phyloP scores from a whole-genome alignment of 345 rosid species.

The Xanthoceras sorbifolium region DNA sequence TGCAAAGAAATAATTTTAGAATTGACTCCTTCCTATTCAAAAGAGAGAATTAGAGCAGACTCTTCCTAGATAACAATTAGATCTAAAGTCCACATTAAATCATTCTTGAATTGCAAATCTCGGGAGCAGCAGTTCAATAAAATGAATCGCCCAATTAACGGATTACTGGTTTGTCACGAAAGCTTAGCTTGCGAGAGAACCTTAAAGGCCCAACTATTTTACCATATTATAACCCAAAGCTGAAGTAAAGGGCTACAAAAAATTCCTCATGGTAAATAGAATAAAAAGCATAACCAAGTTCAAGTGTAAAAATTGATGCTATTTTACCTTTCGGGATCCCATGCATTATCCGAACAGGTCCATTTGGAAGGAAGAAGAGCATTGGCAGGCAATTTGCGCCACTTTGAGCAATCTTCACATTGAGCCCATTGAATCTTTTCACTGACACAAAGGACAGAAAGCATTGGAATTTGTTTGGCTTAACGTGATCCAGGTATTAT shows the following conservation, averaged over 20 bases:
- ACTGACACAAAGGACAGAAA: constrained; percentile 38
- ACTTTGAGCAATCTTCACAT: constrained; percentile 72
- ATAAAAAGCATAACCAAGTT: not conserved
- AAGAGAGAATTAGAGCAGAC: not conserved
- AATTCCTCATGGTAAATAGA: not conserved
- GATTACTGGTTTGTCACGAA: not conserved
- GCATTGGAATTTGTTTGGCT: not conserved
- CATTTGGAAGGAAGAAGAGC: constrained; percentile 70
- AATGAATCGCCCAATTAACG: not conserved
- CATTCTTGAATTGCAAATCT: not conserved
- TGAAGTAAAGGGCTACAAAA: not conserved
- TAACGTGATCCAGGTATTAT: not conserved
- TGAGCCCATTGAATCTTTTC: constrained; percentile 71
- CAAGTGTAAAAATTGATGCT: not conserved
- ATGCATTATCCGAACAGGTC: constrained; percentile 60
- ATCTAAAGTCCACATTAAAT: not conserved
- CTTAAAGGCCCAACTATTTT: constrained; percentile 1
- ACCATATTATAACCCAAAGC: constrained; percentile 2
- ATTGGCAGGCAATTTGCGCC: constrained; percentile 68
- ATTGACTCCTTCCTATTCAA: not conserved
- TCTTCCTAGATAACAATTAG: not conserved
- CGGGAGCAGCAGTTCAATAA: not conserved
- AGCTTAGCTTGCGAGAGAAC: not conserved
- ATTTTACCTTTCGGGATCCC: constrained; percentile 72
- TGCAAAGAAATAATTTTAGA: not conserved